Conservation (phyloP, 768 basidiomycete genomes). For the Hygrophorus russula region DNA sequence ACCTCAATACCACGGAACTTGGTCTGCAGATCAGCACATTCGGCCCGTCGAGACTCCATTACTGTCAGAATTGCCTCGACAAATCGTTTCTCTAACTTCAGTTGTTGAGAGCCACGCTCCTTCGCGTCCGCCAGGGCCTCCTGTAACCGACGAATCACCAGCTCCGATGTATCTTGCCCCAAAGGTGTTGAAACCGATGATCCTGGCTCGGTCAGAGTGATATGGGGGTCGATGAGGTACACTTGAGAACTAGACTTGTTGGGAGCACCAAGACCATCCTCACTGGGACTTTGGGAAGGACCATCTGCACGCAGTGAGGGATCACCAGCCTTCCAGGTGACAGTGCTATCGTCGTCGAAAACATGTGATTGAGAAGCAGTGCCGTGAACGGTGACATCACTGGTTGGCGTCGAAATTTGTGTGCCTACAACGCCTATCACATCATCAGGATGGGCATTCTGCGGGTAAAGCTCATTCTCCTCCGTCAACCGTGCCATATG, state of each 20-base stretch:
- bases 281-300: neutral
- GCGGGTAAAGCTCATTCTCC: constrained; percentile 12
- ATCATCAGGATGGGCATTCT: constrained; percentile 19
- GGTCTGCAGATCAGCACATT: constrained; percentile 52
- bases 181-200: constrained; percentile 14
- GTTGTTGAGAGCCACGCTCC: constrained; percentile 45
- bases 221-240: constrained; percentile 12
- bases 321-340: neutral
- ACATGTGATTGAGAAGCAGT: constrained; percentile 5
- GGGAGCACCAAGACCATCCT: neutral
- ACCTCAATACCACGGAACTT: constrained; percentile 88
- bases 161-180: constrained; percentile 29
- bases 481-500: constrained; percentile 34
- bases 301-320: neutral
- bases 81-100: constrained; percentile 64
- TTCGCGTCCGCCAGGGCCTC: constrained; percentile 53
- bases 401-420: constrained; percentile 19
- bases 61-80: constrained; percentile 58
- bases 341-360: constrained; percentile 1
- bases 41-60: constrained; percentile 53
- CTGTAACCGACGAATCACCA: constrained; percentile 40
- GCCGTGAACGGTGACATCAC: constrained; percentile 14
- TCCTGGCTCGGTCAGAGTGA: constrained; percentile 36
- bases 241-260: neutral
- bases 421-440: too few relatives aligned